Evolutionary conservation across 352 stramenopile species (phyloP), one percentile per base, ranked within the genome.

Genomic region (Globisporangium rhizosaccharum): DNA sequence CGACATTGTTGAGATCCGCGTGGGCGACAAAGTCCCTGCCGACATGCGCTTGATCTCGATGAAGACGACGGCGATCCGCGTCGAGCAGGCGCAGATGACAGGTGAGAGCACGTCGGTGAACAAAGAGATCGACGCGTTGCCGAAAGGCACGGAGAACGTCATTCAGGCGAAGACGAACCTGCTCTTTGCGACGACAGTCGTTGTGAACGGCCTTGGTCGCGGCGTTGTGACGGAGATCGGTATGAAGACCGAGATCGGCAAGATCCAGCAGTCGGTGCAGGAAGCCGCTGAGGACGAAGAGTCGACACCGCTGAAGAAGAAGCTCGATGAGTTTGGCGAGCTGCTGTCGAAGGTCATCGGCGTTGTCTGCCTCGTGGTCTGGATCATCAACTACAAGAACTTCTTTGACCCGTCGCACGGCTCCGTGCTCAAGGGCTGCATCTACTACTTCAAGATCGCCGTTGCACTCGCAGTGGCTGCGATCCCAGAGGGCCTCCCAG

Each of bases 401-500:
- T 99, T 99, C 65, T 94, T 95, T 48, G 85, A 94, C 63, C 87
- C 85, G 4, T 82, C 84, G 26, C 78, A 95, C 66, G 86, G 86
- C 26, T 90, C 85, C 26, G 76, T 96, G 23, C 81, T 98, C 62
- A 97, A 98, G 76, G 97, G 96, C 20, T 97, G 94, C 61, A 93
- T 99, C 56, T 99, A 99, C 80, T 99, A 99, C 85, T 98, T 98
- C 57, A 99, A 99, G 76, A 98, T 99, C 36, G 97, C 97, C 1
- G 96, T 99, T 14, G 97, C 96, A 1, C 80, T 99, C 26, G 98
- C 96, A 23, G 98, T 99, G 0, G 97, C 97, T 1, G 97, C 97
- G 5, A 99, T 99, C 61, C 98, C 98, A 5, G 97, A 99, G 79
- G 97, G 98, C 39, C 79, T 99, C 4, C 97, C 96, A 2, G 97